phyloP scores from a whole-genome alignment of 331 rosid genomes.

The Arachis monticola region DNA sequence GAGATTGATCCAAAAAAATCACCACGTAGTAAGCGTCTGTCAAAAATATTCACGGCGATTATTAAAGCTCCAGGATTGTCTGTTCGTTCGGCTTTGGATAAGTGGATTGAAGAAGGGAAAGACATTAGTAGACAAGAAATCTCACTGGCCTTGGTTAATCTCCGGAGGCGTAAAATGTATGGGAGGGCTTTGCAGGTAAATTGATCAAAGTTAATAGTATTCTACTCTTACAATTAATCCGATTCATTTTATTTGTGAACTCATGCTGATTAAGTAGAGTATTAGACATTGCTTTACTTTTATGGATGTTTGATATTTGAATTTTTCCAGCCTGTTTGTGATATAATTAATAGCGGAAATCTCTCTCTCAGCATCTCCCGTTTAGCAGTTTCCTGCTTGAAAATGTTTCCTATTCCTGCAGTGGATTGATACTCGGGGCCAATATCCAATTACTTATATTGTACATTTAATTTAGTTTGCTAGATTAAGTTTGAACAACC shows the following conservation, averaged over 20 bases:
- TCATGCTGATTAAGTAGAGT: not conserved
- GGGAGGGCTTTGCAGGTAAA: conserved; percentile 85
- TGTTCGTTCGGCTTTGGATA: conserved; percentile 53
- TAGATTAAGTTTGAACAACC: not conserved
- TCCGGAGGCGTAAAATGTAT: conserved; percentile 68
- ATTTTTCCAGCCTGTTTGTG: not conserved
- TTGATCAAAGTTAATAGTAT: not conserved
- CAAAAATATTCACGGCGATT: conserved; percentile 57
- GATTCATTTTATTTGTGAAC: conserved; percentile 1
- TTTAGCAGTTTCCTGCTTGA: not conserved
- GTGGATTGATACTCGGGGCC: not conserved
- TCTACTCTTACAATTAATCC: conserved; percentile 11
- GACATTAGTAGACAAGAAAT: conserved; percentile 51
- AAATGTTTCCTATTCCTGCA: not conserved
- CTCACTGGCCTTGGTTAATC: conserved; percentile 46
- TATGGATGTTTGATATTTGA: conserved; percentile 13
- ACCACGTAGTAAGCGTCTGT: conserved; percentile 7
- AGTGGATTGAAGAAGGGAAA: conserved; percentile 79
- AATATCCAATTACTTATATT: not conserved
- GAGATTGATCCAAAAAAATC: conserved; percentile 44
- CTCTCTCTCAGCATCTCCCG: not conserved
- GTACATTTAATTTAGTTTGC: not conserved
- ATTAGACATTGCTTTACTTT: not conserved
- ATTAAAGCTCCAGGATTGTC: conserved; percentile 50
- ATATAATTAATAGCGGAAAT: not conserved